Conservation (phyloP, 2,329 filamentous ascomycete genomes). For the Colletotrichum sp. region DNA sequence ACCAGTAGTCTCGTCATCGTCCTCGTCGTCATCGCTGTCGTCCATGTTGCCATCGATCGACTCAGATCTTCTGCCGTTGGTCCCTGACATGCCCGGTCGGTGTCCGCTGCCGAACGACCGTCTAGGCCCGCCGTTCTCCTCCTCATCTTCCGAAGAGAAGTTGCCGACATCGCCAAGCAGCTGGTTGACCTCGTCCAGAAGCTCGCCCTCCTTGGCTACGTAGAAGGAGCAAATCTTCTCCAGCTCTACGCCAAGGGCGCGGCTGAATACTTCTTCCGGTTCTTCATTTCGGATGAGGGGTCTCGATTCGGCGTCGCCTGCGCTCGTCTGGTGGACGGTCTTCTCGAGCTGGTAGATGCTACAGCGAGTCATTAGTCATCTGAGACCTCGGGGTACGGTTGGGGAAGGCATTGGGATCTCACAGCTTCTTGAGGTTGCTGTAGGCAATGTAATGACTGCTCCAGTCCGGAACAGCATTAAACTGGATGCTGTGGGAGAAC, state of each 20-base stretch:
- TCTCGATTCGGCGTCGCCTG: slow-evolving; percentile 79
- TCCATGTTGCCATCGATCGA: slow-evolving; percentile 62
- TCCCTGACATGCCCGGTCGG: slow-evolving; percentile 32
- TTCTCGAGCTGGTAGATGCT: slow-evolving; percentile 97
- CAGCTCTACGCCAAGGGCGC: slow-evolving; percentile 83
- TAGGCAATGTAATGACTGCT: slow-evolving; percentile 98
- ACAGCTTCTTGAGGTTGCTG: slow-evolving; percentile 99
- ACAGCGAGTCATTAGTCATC: slow-evolving; percentile 1
- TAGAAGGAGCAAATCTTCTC: slow-evolving; percentile 96
- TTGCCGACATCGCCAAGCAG: slow-evolving; percentile 78
- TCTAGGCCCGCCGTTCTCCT: slow-evolving; percentile 9
- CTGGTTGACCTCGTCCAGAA: slow-evolving; percentile 79
- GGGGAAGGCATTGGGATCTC: slow-evolving; percentile 37
- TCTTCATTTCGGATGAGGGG: slow-evolving; percentile 78
- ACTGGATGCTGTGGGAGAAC: slow-evolving; percentile 99
- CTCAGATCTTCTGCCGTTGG: slow-evolving; percentile 39
- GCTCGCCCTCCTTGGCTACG: slow-evolving; percentile 84
- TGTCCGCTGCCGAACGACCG: slow-evolving; percentile 22
- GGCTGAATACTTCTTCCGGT: slow-evolving; percentile 80
- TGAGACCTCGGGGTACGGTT: neutral
- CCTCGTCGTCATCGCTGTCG: slow-evolving; percentile 70
- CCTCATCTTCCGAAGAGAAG: slow-evolving; percentile 54
- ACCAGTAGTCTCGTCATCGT: slow-evolving; percentile 63
- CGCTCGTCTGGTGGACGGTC: slow-evolving; percentile 67
- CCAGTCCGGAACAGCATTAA: slow-evolving; percentile 99